Conservation (phyloP, 768 basidiomycete species). For the Lyophyllum semitale region DNA sequence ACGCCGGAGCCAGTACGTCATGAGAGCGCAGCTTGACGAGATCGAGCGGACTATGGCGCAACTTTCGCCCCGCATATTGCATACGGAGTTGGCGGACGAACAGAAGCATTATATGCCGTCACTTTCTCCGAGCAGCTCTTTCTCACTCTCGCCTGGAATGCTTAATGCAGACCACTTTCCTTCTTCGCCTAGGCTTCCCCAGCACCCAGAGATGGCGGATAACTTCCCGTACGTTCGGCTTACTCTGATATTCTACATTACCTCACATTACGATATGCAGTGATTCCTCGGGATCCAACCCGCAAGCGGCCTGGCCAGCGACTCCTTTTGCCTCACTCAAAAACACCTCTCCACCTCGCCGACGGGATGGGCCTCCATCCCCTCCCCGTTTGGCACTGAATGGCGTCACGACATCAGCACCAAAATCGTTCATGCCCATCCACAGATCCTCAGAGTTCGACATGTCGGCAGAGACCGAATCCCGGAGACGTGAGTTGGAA, state of each 20-base stretch:
- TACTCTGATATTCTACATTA: conserved; percentile 4
- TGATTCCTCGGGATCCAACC: conserved; percentile 15
- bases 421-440: conserved; percentile 41
- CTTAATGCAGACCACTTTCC: conserved; percentile 32
- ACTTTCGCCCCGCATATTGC: conserved; percentile 60
- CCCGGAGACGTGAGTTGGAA: conserved; percentile 50
- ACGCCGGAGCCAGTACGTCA: conserved; percentile 71
- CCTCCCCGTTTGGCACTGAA: conserved; percentile 69
- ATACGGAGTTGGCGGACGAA: conserved; percentile 41
- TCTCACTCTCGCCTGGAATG: conserved; percentile 26
- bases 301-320: conserved; percentile 38
- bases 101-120: conserved; percentile 25
- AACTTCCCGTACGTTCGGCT: conserved; percentile 20
- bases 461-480: conserved; percentile 46
- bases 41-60: conserved; percentile 75
- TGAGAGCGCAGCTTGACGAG: conserved; percentile 77
- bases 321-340: conserved; percentile 40
- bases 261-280: conserved; percentile 12
- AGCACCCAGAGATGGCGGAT: conserved; percentile 23
- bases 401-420: conserved; percentile 64
- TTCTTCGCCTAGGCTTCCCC: conserved; percentile 38
- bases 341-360: conserved; percentile 20
- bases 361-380: conserved; percentile 40
- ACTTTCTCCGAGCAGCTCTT: conserved; percentile 33
- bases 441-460: conserved; percentile 23